Evolutionary conservation across 192 early-diverging fungal genomes (phyloP).

Genomic region (Phycomyces blakesleeanus): DNA sequence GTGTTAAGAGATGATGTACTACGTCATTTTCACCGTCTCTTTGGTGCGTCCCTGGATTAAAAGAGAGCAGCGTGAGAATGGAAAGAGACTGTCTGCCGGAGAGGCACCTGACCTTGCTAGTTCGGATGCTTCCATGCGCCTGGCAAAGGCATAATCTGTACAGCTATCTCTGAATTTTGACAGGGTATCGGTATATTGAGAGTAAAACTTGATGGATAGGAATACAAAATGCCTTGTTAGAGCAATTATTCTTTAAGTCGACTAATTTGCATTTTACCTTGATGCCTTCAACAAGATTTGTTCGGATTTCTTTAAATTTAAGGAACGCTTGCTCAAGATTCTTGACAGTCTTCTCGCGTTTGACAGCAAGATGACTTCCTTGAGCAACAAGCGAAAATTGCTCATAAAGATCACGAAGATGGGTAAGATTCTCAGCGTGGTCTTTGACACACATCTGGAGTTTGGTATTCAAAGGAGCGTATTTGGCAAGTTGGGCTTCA

Average conservation of each 20-base stretch:
- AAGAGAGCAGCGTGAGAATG: no score
- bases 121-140: constrained; percentile 31
- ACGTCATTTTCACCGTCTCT: neutral
- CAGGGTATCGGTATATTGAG: constrained; percentile 34
- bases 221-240: no score
- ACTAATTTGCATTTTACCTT: no score
- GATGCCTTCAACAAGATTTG: constrained; percentile 75
- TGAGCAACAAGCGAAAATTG: constrained; percentile 5
- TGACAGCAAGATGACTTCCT: constrained; percentile 52
- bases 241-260: no score
- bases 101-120: constrained; percentile 18
- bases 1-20: neutral
- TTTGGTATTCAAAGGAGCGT: constrained; percentile 37
- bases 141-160: constrained; percentile 30
- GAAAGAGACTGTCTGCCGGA: neutral
- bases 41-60: no score
- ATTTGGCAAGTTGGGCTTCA: constrained; percentile 64
- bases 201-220: constrained; percentile 26
- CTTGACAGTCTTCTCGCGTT: constrained; percentile 68
- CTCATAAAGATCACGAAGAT: constrained; percentile 47
- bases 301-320: constrained; percentile 69
- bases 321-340: constrained; percentile 74
- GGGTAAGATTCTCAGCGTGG: constrained; percentile 48
- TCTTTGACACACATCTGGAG: constrained; percentile 45
- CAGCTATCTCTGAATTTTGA: constrained; percentile 28